Evolutionary conservation across 345 rosid species (phyloP).

Genomic region (Psidium friedrichsthalianum): DNA sequence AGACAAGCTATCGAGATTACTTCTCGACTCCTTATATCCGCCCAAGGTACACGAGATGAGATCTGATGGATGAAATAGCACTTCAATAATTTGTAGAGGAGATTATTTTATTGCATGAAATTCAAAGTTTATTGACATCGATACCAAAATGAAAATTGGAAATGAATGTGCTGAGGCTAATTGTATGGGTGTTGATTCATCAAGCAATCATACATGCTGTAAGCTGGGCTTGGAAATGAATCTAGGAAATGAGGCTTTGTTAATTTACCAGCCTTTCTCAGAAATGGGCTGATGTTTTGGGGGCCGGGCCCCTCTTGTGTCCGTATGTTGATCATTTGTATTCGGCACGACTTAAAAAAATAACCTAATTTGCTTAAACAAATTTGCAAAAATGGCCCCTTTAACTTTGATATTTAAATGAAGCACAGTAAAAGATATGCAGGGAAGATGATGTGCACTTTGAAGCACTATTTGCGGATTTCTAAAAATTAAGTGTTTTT

Average conservation of each 20-base stretch:
- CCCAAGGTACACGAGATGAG: neutral
- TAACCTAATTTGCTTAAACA: neutral
- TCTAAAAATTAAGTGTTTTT: neutral
- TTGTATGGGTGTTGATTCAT: too few relatives aligned
- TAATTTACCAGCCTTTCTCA: neutral
- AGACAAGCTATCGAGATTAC: neutral
- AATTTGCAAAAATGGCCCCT: neutral
- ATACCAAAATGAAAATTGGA: neutral
- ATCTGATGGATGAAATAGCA: neutral
- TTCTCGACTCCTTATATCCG: neutral
- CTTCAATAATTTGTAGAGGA: neutral
- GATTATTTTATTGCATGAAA: neutral
- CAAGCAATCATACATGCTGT: too few relatives aligned
- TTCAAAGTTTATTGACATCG: neutral
- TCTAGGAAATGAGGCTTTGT: neutral
- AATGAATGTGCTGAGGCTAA: neutral
- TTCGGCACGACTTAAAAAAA: neutral
- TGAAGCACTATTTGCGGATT: neutral
- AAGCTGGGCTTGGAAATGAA: neutral
- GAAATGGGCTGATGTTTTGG: neutral
- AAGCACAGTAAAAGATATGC: neutral
- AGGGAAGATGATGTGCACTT: neutral
- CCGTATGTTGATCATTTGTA: neutral
- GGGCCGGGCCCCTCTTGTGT: neutral
- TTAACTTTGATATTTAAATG: neutral